Base-by-base conservation (phyloP, 2,329 filamentous ascomycete species). In the Fusarium redolens region DNA sequence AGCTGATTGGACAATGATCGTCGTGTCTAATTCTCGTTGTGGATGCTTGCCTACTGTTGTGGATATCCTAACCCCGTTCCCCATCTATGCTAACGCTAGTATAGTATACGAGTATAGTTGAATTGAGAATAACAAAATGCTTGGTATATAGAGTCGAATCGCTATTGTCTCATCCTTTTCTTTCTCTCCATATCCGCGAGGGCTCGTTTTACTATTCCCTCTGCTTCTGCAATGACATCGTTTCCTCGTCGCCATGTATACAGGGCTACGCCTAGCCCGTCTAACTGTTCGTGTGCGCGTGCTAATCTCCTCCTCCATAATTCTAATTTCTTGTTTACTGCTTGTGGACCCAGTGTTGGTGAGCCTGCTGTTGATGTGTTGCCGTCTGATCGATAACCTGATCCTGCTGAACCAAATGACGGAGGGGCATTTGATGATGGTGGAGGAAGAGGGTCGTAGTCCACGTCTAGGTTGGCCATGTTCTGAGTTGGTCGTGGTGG, bases 201-300 rank as follows among this genome's bases (percentile, higher is more conserved):
- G 35, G 86, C 87, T 68, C 86, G 84, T 79, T 87, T 86, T 7
- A 94, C 89, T 65, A 95, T 86, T 18, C 86, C 88, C 59, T 91
- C 85, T 5, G 92, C 91, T 80, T 93, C 91, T 2, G 85, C 85
- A 62, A 89, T 85, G 12, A 93, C 92, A 82, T 96, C 93, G 33
- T 86, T 85, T 0, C 93, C 93, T 15, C 87, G 88, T 45, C 92
- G 86, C 93, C 93, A 96, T 25, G 88, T 93, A 71, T 92, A 89
- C 40, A 96, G 79, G 72, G 87, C 83, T 2, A 96, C 92, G 7
- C 92, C 92, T 43, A 90, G 84, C 9, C 85, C 83, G n/a, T 89
- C 88, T 14, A 96, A 85, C 43, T 84, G 81, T 35, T 90, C 83
- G 71, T 92, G 90, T 7, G 93, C 93, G 48, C 89, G 84, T 45